phyloP scores from a whole-genome alignment of 1,139 yeast species.

The Nadsonia commutata region DNA sequence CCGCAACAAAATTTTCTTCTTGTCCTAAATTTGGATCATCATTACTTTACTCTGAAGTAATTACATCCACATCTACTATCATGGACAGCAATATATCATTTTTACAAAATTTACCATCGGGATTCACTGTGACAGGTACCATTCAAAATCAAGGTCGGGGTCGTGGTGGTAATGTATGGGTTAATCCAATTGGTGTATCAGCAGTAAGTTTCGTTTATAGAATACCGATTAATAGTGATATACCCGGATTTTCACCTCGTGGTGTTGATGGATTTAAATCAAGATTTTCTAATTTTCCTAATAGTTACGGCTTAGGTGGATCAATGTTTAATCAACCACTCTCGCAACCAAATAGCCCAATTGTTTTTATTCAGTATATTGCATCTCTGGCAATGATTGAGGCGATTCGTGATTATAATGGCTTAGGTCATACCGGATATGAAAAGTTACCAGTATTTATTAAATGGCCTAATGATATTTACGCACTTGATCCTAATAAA shows the following conservation, averaged over 20 bases:
- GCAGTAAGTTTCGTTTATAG: conserved; percentile 65
- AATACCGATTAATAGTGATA: conserved; percentile 29
- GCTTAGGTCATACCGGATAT: conserved; percentile 32
- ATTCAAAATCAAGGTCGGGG: conserved; percentile 88
- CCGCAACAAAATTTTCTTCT: conserved; percentile 10
- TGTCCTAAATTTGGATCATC: conserved; percentile 39
- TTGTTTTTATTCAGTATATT: conserved; percentile 78
- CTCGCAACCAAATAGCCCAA: conserved; percentile 28
- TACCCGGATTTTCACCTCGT: conserved; percentile 7
- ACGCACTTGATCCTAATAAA: conserved; percentile 44
- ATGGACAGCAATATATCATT: conserved; percentile 57
- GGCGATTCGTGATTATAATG: conserved; percentile 50
- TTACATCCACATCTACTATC: conserved; percentile 73
- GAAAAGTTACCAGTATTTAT: conserved; percentile 63
- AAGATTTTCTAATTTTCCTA: conserved; percentile 4
- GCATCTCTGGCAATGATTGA: conserved; percentile 74
- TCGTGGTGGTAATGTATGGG: conserved; percentile 90
- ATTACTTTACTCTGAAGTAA: conserved; percentile 71
- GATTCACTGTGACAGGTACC: conserved; percentile 59
- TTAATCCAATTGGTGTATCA: conserved; percentile 82
- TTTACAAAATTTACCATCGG: conserved; percentile 50
- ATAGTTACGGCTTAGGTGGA: too few species aligned
- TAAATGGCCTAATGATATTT: conserved; percentile 97
- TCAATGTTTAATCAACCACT: too few species aligned
- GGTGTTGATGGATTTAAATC: not conserved